These are phyloP conservation scores for Myriosclerotinia duriaeana DNA, from an alignment of 2,329 filamentous ascomycete genomes.

Conservation along the genomic window DNA sequence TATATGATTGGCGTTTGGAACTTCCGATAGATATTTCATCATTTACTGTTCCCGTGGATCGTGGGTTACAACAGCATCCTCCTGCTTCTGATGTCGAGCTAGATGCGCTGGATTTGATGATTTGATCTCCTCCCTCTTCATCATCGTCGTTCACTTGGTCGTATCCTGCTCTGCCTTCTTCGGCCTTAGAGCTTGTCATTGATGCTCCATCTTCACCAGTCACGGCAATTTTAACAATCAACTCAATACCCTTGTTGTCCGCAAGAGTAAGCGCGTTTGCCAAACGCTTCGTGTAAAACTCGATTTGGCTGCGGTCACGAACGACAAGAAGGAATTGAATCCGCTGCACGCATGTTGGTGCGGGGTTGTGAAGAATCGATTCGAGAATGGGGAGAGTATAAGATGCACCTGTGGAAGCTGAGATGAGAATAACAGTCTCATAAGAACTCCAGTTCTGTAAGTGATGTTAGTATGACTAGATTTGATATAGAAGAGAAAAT, in stretches of 20 bases:
- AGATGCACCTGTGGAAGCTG: constrained; percentile 62
- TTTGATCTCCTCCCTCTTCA: constrained; percentile 11
- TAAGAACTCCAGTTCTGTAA: constrained; percentile 52
- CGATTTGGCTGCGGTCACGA: constrained; percentile 52
- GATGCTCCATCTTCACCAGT: constrained; percentile 41
- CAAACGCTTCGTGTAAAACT: constrained; percentile 54
- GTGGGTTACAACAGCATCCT: constrained; percentile 22
- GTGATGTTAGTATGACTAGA: neutral
- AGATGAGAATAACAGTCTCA: constrained; percentile 59
- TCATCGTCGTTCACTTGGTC: constrained; percentile 5
- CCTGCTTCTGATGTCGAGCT: constrained; percentile 14
- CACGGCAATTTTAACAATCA: constrained; percentile 55
- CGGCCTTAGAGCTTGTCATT: constrained; percentile 12
- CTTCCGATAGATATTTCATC: constrained; percentile 12
- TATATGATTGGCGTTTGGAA: constrained; percentile 17
- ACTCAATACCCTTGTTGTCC: constrained; percentile 48
- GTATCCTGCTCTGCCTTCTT: constrained; percentile 13
- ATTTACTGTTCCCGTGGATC: constrained; percentile 3
- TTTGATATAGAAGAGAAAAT: neutral
- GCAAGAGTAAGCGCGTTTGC: constrained; percentile 48
- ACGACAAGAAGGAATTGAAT: constrained; percentile 56
- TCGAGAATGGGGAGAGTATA: constrained; percentile 61
- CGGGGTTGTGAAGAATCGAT: constrained; percentile 47
- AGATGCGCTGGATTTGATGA: constrained; percentile 22
- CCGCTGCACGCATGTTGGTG: constrained; percentile 50